Percentiles rank a stretch among this genome's conserved stretches.
Conservation (phyloP, 2,329 filamentous ascomycete species). For the Fusarium gaditjirri region DNA sequence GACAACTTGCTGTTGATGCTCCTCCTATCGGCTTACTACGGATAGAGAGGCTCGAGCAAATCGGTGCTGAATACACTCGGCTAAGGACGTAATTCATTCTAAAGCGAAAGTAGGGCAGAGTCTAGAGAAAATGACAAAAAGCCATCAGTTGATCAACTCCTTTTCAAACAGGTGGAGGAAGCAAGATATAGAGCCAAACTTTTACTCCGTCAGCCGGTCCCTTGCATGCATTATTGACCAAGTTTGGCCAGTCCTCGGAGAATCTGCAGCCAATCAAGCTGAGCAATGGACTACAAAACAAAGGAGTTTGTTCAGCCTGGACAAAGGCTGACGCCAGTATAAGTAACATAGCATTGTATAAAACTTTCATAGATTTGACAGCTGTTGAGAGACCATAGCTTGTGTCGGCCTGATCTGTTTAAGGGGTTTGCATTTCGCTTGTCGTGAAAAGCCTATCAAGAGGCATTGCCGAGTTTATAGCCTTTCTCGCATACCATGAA, state of each 20-base stretch:
- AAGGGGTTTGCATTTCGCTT: conserved; percentile 14
- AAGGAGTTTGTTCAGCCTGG: conserved; percentile 1
- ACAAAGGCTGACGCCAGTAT: conserved; percentile 7
- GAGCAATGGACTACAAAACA: conserved; percentile 10
- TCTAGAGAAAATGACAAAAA: neutral
- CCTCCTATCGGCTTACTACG: too few relatives aligned
- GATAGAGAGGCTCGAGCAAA: neutral
- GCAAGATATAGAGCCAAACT: conserved; percentile 5
- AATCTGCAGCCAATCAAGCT: conserved; percentile 20
- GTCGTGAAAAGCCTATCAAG: neutral
- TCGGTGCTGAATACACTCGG: neutral
- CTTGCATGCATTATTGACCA: conserved; percentile 21
- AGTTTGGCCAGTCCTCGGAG: conserved; percentile 2
- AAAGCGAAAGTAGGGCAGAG: neutral
- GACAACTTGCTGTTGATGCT: neutral
- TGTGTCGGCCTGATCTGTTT: neutral
- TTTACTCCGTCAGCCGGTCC: neutral
- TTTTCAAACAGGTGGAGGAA: conserved; percentile 2
- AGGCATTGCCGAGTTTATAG: neutral
- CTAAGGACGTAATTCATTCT: neutral
- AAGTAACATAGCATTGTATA: neutral
- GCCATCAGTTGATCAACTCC: conserved; percentile 11
- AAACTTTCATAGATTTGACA: neutral
- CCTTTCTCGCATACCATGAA: neutral
- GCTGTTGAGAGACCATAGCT: neutral